Base-by-base conservation (phyloP, 306 rosid genomes). In the Castanea mollissima region DNA sequence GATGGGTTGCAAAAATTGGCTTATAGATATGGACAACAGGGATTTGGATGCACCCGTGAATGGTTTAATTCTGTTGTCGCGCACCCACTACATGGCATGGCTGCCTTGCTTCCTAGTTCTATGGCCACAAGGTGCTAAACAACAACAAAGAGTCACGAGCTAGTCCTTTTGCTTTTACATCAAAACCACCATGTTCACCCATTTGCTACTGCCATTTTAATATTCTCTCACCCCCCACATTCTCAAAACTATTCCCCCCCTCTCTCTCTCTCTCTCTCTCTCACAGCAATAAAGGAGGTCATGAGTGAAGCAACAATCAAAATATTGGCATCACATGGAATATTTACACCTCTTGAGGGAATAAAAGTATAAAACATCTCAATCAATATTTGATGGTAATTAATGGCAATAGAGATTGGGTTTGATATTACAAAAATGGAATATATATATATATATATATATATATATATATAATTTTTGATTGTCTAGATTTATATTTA, bases 61-160 rank as follows among this genome's bases (percentile, higher is more conserved):
- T 76, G 83, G 19, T 57, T 83, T 85, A 85, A 81, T 72, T 74
- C 76, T 44, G 69, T 85, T 79, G 90, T 86, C 82, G 68, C 72
- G 73, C 75, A 73, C 84, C 86, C 60, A 77, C 83, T 85, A 41
- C 78, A 73, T 68, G 76, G 54, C 54, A 10, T 10, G 54, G 16
- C 75, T 68, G 46, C 31, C 85, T 69, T 70, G 69, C 77, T 49
- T 49, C 54, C 78, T 78, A 75, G 65, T 81, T 85, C 79, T 55
- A 62, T 77, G 91, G 87, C 89, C 94, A 85, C 87, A 68, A 55
- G 76, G 78, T 72, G 84, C 92, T 72, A 90, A 74, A 81, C 84
- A 87, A 88, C 93, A 92, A 90, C n/a, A 32, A 69, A 88, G 85
- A 88, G 89, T 92, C 97, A 92, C 94, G 93, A 68, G 46, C 46